Evolutionary conservation across 2,329 filamentous ascomycete species (phyloP), one percentile per base, ranked within the genome.

Genomic region (Metarhizium anisopliae): DNA sequence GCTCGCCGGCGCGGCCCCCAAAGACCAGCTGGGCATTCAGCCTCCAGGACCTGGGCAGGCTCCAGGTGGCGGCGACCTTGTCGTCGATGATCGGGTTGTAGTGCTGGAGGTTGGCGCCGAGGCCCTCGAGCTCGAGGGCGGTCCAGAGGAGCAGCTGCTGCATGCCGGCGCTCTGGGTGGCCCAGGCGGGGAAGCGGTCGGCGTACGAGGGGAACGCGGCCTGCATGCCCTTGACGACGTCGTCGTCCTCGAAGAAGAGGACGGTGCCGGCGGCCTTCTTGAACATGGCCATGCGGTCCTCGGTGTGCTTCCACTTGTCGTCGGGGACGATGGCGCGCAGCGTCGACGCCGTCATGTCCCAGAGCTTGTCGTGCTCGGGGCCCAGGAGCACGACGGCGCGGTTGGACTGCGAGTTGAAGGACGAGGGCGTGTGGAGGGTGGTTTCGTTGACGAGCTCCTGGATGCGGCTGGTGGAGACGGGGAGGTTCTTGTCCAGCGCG

Each of bases 41-140:
- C 67, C 82, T 82, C 90, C 91, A 96, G 64, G 80, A 79, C 18
- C 73, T 66, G 47, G 89, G 87, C 36, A 95, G 64, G 56, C 79
- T 79, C 87, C 89, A 96, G 63, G 83, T 75, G 59, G 73, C 76
- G 49, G 79, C 74, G 54, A 91, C 86, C 74, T 85, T 83, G 61
- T 79, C 77, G 73, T 95, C 87, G 63, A 95, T 83, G 57, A 96
- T 72, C 20, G 90, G 90, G 81, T 90, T 94, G 79, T 95, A 95
- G 77, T 96, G 91, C 79, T 96, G 91, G 54, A 96, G 80, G 79
- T 92, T 95, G 68, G 86, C 88, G 61, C 90, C 90, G 56, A 95
- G 82, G 35, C 91, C 90, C 69, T 94, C 90, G 58, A 85, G 79
- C 74, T 92, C 88, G 56, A 96, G 83, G 4, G 86, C 88, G 18